phyloP scores from a whole-genome alignment of 495 filamentous ascomycete genomes.

The Penicillium coprophilum region DNA sequence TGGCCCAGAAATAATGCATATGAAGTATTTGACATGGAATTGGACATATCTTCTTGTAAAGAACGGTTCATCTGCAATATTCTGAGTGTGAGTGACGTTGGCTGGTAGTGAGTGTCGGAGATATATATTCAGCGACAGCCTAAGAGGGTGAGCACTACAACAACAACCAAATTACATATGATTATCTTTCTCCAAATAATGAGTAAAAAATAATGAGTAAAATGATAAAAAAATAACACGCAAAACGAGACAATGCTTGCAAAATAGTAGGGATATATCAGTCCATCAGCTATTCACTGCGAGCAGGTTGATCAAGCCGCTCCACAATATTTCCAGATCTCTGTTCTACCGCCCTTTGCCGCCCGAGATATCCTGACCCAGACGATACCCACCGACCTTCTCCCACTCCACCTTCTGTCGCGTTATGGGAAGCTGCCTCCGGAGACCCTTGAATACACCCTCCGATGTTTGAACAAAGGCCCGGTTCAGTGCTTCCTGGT shows the following conservation, averaged over 20 bases:
- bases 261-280: slow-evolving; percentile 15
- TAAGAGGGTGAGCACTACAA: neutral
- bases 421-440: slow-evolving; percentile 92
- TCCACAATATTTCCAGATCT: slow-evolving; percentile 6
- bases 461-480: slow-evolving; percentile 87
- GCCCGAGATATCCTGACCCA: slow-evolving; percentile 67
- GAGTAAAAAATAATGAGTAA: no score
- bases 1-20: neutral
- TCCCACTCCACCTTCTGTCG: slow-evolving; percentile 99
- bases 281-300: slow-evolving; percentile 5
- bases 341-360: slow-evolving; percentile 38
- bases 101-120: neutral
- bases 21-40: neutral
- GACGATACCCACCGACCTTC: slow-evolving; percentile 91
- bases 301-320: slow-evolving; percentile 7
- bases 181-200: no score
- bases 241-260: slow-evolving; percentile 8
- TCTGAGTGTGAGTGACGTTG: neutral
- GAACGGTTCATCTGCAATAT: neutral
- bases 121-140: neutral
- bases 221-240: neutral
- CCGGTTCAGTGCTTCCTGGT: slow-evolving; percentile 92
- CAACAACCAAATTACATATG: neutral
- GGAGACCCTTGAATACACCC: slow-evolving; percentile 88
- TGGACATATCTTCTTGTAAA: no score